Conservation (phyloP, 169 alveolate genomes). For the Plasmodium gonderi region DNA sequence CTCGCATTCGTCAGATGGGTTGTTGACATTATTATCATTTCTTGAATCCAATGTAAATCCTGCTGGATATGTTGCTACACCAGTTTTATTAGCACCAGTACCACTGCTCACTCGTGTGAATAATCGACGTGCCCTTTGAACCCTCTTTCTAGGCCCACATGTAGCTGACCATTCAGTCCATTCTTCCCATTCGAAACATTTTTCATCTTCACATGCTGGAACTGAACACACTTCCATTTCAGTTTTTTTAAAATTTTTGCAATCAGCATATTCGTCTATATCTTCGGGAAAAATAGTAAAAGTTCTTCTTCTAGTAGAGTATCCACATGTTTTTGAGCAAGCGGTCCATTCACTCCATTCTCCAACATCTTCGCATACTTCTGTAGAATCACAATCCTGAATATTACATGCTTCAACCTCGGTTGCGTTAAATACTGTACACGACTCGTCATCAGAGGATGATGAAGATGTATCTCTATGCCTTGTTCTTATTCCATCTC, state of each 20-base stretch:
- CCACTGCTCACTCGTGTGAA: not conserved
- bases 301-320: slow-evolving; percentile 41
- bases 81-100: not conserved
- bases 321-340: slow-evolving; percentile 69
- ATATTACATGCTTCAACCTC: slow-evolving; percentile 66
- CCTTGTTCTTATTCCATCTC: slow-evolving; percentile 53
- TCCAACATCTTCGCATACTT: slow-evolving; percentile 60
- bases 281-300: slow-evolving; percentile 45
- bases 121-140: slow-evolving; percentile 26
- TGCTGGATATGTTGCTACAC: not conserved
- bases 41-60: too few species aligned
- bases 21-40: too few species aligned
- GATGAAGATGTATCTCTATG: not conserved
- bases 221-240: slow-evolving; percentile 67
- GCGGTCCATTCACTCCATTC: slow-evolving; percentile 69
- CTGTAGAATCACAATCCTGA: slow-evolving; percentile 37
- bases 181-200: slow-evolving; percentile 64
- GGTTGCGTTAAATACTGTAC: slow-evolving; percentile 26
- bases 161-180: slow-evolving; percentile 71
- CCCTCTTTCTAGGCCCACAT: slow-evolving; percentile 68
- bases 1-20: slow-evolving; percentile 10
- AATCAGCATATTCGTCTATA: slow-evolving; percentile 6
- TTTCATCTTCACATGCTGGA: slow-evolving; percentile 61
- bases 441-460: slow-evolving; percentile 3
- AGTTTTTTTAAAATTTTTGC: slow-evolving; percentile 5